A percentile compares a stretch with the other conserved stretches of the same genome.
Evolutionary conservation across 2,329 filamentous ascomycete genomes (phyloP).

Genomic region (Pestalotiopsis sp.): DNA sequence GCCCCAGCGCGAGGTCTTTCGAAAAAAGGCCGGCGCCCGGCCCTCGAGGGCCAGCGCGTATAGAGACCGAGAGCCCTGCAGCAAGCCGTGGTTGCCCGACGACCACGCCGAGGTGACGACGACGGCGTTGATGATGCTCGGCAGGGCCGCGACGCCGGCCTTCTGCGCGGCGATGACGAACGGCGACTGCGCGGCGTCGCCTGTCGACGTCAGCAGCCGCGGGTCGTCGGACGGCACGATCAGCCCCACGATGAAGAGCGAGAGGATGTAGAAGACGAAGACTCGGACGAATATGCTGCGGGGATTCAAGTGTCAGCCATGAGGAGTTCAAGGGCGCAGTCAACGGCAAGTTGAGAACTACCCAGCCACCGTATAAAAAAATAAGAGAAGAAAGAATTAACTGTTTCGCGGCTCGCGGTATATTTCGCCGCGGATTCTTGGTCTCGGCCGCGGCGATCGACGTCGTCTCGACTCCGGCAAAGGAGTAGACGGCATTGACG

Average conservation of each 20-base stretch:
- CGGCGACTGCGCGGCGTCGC: constrained; percentile 48
- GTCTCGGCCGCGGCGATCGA: constrained; percentile 40
- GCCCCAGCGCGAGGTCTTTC: constrained; percentile 46
- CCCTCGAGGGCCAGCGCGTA: constrained; percentile 52
- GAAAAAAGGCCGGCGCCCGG: constrained; percentile 49
- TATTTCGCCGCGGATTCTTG: constrained; percentile 37
- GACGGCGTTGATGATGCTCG: constrained; percentile 40
- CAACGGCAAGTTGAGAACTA: not conserved
- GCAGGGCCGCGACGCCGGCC: constrained; percentile 41
- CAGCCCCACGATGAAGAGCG: constrained; percentile 14
- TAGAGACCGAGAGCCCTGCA: constrained; percentile 47
- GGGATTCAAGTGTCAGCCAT: not conserved
- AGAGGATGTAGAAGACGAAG: constrained; percentile 18
- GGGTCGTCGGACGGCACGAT: constrained; percentile 11
- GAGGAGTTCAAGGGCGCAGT: not conserved
- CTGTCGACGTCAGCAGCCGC: constrained; percentile 30
- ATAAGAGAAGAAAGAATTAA: not conserved
- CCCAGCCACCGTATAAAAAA: not conserved
- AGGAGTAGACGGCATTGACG: constrained; percentile 30
- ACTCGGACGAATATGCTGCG: constrained; percentile 15
- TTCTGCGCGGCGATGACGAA: constrained; percentile 53
- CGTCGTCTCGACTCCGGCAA: constrained; percentile 35
- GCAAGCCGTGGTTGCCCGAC: constrained; percentile 46
- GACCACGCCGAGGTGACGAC: constrained; percentile 43
- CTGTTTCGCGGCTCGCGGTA: constrained; percentile 32